Percentiles rank a stretch among this genome's conserved stretches.
These are phyloP conservation scores for Leccinellum rugosiceps DNA, from an alignment of 768 basidiomycete genomes.

Conservation along the genomic window DNA sequence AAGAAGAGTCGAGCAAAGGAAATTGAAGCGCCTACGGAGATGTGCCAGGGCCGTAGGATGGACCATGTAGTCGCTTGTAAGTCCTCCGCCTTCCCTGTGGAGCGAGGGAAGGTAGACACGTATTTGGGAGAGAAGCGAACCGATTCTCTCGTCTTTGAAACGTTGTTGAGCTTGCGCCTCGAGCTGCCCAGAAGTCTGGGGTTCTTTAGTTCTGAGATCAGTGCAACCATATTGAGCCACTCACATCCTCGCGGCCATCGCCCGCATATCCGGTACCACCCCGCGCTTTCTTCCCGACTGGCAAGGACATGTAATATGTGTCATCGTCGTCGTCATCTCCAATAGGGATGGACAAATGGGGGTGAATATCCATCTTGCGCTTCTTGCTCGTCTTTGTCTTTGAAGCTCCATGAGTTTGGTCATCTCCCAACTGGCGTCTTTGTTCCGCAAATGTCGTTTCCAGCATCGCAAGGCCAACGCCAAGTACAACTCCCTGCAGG, in stretches of 20 bases:
- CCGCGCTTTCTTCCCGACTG: slow-evolving; percentile 61
- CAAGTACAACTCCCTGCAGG: slow-evolving; percentile 85
- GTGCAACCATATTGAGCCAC: slow-evolving; percentile 25
- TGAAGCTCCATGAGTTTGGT: slow-evolving; percentile 19
- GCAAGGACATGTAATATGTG: slow-evolving; percentile 39
- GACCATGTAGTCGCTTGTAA: slow-evolving; percentile 86
- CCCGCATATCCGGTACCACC: slow-evolving; percentile 90
- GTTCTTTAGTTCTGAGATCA: slow-evolving; percentile 5
- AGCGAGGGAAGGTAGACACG: slow-evolving; percentile 84
- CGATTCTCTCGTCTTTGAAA: slow-evolving; percentile 71
- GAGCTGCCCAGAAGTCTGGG: slow-evolving; percentile 73
- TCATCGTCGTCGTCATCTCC: slow-evolving; percentile 57
- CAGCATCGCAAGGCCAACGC: slow-evolving; percentile 86
- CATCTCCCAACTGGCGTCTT: slow-evolving; percentile 33
- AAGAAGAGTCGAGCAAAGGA: slow-evolving; percentile 78
- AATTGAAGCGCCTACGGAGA: slow-evolving; percentile 87
- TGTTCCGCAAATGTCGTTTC: slow-evolving; percentile 69
- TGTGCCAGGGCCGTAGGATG: slow-evolving; percentile 91
- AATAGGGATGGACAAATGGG: slow-evolving; percentile 18
- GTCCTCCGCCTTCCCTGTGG: slow-evolving; percentile 69
- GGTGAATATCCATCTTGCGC: slow-evolving; percentile 36
- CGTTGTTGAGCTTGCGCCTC: slow-evolving; percentile 75
- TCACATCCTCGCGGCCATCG: slow-evolving; percentile 78
- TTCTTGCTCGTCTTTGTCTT: slow-evolving; percentile 38
- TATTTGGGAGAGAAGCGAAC: slow-evolving; percentile 62